phyloP scores from a whole-genome alignment of 1,284 basidiomycete species.

The Moesziomyces sp. region DNA sequence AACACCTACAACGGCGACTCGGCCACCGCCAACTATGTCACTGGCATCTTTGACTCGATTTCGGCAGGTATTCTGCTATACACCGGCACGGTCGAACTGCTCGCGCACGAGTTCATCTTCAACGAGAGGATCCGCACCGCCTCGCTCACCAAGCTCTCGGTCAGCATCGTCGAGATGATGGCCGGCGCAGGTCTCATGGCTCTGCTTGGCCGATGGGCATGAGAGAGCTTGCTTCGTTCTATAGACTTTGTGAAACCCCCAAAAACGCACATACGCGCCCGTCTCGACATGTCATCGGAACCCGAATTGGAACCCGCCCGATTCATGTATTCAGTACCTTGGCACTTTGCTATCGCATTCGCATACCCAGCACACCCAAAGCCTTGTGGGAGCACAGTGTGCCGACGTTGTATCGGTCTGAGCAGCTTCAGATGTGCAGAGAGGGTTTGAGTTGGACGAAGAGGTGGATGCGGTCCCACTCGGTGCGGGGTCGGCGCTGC shows the following conservation, averaged over 20 bases:
- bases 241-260: background rate
- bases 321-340: background rate
- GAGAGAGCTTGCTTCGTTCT: background rate
- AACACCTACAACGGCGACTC: constrained; percentile 63
- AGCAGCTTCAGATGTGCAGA: background rate
- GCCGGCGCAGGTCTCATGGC: constrained; percentile 70
- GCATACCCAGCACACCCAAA: background rate
- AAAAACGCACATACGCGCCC: background rate
- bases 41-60: constrained; percentile 63
- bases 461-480: background rate
- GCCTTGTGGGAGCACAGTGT: background rate
- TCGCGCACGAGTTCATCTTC: constrained; percentile 68
- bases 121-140: constrained; percentile 66
- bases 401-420: background rate
- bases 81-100: constrained; percentile 64
- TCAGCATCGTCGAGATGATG: constrained; percentile 66
- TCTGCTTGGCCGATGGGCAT: constrained; percentile 68
- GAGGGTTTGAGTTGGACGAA: background rate
- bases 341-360: background rate
- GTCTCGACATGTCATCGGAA: background rate
- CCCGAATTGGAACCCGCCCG: background rate
- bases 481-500: no score
- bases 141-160: constrained; percentile 58
- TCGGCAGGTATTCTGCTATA: constrained; percentile 66
- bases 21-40: constrained; percentile 62